Percentiles rank a stretch among this genome's conserved stretches.
Evolutionary conservation across 208 protist species (phyloP).

Genomic region (Leishmania major): DNA sequence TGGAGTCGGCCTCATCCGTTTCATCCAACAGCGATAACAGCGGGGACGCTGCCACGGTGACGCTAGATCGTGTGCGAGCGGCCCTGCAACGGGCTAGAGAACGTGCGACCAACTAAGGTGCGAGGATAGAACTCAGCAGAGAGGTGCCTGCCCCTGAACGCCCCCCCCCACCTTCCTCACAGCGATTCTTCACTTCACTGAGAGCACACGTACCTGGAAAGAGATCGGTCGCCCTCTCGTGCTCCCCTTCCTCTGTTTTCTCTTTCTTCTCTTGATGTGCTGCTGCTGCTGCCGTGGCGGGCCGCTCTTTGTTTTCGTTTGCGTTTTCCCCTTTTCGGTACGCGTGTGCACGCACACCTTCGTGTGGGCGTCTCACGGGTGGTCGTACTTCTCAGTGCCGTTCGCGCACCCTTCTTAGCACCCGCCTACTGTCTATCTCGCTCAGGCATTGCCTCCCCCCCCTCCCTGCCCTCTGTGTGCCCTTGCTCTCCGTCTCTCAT

Average conservation of each 20-base stretch:
- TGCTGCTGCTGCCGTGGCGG: not conserved
- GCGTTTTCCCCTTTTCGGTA: too few relatives aligned
- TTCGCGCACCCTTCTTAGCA: not conserved
- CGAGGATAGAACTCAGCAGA: not conserved
- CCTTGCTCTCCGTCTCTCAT: not conserved
- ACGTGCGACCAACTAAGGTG: constrained; percentile 9
- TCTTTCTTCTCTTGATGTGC: not conserved
- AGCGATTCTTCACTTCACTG: not conserved
- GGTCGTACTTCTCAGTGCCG: not conserved
- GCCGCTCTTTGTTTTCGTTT: too few relatives aligned
- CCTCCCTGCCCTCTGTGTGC: too few relatives aligned
- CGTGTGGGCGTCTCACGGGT: not conserved
- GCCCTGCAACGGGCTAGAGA: constrained; percentile 37
- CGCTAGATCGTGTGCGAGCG: constrained; percentile 40
- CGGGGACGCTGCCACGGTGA: constrained; percentile 13
- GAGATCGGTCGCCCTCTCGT: not conserved
- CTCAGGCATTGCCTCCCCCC: too few relatives aligned
- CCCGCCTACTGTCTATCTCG: not conserved
- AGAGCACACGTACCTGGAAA: not conserved
- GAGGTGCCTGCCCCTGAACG: not conserved
- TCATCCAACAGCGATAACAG: constrained; percentile 1
- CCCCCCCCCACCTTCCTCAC: not conserved
- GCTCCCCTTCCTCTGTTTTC: not conserved
- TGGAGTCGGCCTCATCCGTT: not conserved
- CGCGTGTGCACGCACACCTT: not conserved